These are phyloP conservation scores for Tetrahymena borealis DNA, from an alignment of 73 alveolate genomes.

Conservation along the genomic window DNA sequence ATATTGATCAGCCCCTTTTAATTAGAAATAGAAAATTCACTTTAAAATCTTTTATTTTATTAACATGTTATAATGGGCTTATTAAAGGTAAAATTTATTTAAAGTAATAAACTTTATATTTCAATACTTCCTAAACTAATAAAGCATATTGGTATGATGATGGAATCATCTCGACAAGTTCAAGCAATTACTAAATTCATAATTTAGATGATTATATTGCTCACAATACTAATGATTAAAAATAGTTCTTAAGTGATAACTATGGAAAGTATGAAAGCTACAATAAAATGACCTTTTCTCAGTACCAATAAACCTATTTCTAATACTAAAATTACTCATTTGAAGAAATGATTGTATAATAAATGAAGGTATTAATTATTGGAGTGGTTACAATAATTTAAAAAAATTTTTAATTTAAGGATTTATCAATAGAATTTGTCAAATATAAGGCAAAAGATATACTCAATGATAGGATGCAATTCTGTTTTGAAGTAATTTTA, in stretches of 20 bases:
- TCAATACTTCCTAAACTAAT: too few relatives aligned
- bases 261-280: background rate
- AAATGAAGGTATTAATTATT: background rate
- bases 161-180: background rate
- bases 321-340: background rate
- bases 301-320: background rate
- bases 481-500: background rate
- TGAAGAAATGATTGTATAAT: background rate
- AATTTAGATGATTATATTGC: background rate
- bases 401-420: background rate
- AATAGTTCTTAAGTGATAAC: background rate
- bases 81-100: background rate
- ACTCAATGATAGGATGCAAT: background rate
- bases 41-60: background rate
- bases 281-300: background rate
- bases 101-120: background rate
- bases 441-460: background rate
- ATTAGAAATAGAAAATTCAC: background rate
- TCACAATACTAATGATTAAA: background rate
- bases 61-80: background rate
- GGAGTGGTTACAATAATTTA: too few relatives aligned
- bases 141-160: background rate
- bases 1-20: background rate
- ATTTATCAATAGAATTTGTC: background rate
- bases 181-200: background rate